Evolutionary conservation across 495 filamentous ascomycete species (phyloP).

Genomic region (Penicillium parvum): DNA sequence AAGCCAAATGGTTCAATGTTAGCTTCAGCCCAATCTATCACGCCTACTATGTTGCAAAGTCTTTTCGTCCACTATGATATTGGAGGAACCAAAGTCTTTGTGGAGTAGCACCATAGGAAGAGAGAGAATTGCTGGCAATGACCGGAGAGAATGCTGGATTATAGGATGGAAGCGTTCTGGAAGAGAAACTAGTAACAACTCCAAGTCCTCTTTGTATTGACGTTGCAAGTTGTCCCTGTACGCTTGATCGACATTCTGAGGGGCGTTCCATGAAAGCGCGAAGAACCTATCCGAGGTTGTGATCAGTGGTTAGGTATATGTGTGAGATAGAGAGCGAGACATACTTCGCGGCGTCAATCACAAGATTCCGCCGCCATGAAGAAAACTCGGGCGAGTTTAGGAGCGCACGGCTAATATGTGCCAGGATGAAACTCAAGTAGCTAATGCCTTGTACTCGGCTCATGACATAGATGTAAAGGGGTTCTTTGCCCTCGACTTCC

Average conservation of each 20-base stretch:
- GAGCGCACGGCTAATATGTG: slow-evolving; percentile 17
- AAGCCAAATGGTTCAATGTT: slow-evolving; percentile 35
- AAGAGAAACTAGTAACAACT: slow-evolving; percentile 24
- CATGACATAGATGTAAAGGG: slow-evolving; percentile 35
- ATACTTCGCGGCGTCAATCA: slow-evolving; percentile 28
- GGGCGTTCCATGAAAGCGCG: slow-evolving; percentile 31
- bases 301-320: slow-evolving; percentile 9
- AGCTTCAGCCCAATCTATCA: slow-evolving; percentile 39
- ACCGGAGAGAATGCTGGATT: slow-evolving; percentile 24
- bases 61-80: slow-evolving; percentile 35
- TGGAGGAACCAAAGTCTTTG: slow-evolving; percentile 31
- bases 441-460: slow-evolving; percentile 32
- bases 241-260: slow-evolving; percentile 21
- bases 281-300: slow-evolving; percentile 28
- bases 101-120: slow-evolving; percentile 41
- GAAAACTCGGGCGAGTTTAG: slow-evolving; percentile 30
- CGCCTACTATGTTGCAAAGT: slow-evolving; percentile 32
- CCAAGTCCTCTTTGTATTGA: slow-evolving; percentile 26
- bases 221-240: slow-evolving; percentile 18
- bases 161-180: slow-evolving; percentile 33
- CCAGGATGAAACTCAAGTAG: slow-evolving; percentile 33
- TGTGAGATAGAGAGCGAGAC: not conserved
- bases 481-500: slow-evolving; percentile 27
- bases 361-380: slow-evolving; percentile 27
- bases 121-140: slow-evolving; percentile 27